Base-by-base conservation (phyloP, 2,329 filamentous ascomycete genomes). In the Fusarium sp. region DNA sequence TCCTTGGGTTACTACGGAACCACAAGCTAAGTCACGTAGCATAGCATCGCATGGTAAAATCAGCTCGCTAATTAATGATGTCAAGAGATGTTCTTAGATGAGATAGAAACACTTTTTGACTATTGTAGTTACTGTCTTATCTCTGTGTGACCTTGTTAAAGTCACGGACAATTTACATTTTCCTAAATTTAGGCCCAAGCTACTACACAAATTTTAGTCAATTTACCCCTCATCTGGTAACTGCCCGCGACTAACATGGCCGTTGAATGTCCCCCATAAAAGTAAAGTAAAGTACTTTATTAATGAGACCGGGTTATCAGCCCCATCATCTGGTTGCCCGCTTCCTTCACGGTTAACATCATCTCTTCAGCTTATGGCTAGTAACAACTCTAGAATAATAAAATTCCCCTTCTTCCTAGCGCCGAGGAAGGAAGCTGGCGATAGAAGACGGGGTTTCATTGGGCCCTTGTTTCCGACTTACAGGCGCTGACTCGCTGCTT, bases 401-500 rank as follows among this genome's bases (percentile, higher is more conserved):
- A 22, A 53, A 46, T 62, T 27, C 42, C 41, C 34, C 52, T 69
- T 25, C 32, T 32, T 59, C 48, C 56, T 69, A 71, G 68, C 59
- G 65, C 68, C 53, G 48, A 71, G 44, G 42, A 47, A 70, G 46
- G 49, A 34, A 71, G 44, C 45, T 42, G 46, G 48, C 59, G 37
- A 66, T 54, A 47, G 51, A 44, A 58, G 61, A 57, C 53, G 57
- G 32, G 32, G 58, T 71, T 37, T 56, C 53, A 70, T 65, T 69
- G 70, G 68, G 58, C 32, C 65, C 54, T 57, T 47, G 58, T 54
- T 55, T 56, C 61, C 49, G 57, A 75, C 66, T 72, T 72, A 72
- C 69, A 70, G 72, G 59, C 74, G 76, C 77, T 76, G 76, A 78
- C 76, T 78, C 76, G 75, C 65, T 73, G 68, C 63, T 60, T 67